Percentiles rank a stretch among this genome's conserved stretches.
Evolutionary conservation across 75 land plant genomes (phyloP).

Genomic region (Selaginella moellendorffii): DNA sequence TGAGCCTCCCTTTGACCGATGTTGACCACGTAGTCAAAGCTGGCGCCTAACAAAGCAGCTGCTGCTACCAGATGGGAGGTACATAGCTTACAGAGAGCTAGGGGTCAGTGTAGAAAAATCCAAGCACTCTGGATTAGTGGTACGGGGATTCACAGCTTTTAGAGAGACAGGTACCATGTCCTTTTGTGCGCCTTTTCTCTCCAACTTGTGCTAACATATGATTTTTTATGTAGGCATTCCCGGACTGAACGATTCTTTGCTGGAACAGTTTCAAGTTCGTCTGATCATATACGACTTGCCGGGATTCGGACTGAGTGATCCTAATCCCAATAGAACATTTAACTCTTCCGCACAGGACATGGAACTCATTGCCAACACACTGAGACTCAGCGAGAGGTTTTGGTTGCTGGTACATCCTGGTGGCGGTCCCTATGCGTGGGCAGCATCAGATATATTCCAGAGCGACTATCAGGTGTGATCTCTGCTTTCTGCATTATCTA

Average conservation of each 20-base stretch:
- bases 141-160: background rate
- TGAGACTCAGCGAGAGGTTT: background rate
- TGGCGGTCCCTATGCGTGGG: conserved; percentile 8
- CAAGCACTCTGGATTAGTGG: conserved; percentile 1
- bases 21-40: too few relatives aligned
- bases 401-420: background rate
- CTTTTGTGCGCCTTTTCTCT: background rate
- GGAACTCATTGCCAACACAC: background rate
- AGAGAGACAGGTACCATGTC: background rate
- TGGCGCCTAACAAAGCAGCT: too few relatives aligned
- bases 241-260: background rate
- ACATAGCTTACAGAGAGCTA: background rate
- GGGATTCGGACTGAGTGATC: background rate
- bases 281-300: background rate
- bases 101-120: background rate
- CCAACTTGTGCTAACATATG: background rate
- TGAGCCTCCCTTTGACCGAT: too few relatives aligned
- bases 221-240: background rate
- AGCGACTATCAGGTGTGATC: conserved; percentile 1
- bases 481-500: background rate
- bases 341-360: background rate
- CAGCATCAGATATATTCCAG: conserved; percentile 4
- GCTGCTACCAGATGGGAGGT: background rate
- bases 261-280: background rate
- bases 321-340: background rate